Percentiles rank a stretch among this genome's conserved stretches.
Conservation (phyloP, 257 asterid genomes). For the Plantago elongata region DNA sequence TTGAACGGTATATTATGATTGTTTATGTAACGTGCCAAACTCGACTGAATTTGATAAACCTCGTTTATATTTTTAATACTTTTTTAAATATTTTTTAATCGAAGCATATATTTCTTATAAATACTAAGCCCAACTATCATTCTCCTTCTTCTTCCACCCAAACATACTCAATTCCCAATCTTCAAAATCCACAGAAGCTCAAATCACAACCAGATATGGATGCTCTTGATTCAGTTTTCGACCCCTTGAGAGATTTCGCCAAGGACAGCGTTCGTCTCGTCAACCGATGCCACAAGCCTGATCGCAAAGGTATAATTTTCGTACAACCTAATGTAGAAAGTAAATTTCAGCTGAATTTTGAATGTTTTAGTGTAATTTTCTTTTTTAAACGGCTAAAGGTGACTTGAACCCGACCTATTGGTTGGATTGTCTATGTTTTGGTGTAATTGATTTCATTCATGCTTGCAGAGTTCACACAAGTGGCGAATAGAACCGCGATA, state of each 20-base stretch:
- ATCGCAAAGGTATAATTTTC: constrained; percentile 43
- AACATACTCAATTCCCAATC: constrained; percentile 6
- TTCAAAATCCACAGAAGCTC: constrained; percentile 18
- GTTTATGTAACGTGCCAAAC: too few species aligned
- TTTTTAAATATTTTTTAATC: too few species aligned
- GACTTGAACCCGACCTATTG: too few species aligned
- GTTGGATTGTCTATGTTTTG: neutral
- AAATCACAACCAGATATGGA: constrained; percentile 26
- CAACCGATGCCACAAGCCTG: constrained; percentile 66
- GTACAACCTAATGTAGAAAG: too few species aligned
- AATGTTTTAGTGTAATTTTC: too few species aligned
- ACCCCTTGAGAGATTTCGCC: constrained; percentile 53
- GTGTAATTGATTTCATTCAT: neutral
- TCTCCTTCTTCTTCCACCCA: neutral
- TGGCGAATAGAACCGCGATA: constrained; percentile 56
- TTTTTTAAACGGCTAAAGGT: too few species aligned
- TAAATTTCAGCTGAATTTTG: too few species aligned
- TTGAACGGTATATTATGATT: too few species aligned
- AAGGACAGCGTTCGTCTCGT: constrained; percentile 60
- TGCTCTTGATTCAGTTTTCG: constrained; percentile 52
- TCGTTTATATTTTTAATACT: too few species aligned
- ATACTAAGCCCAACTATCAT: neutral
- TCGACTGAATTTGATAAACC: too few species aligned
- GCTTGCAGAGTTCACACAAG: constrained; percentile 48
- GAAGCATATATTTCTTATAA: too few species aligned